phyloP scores from a whole-genome alignment of 2,329 filamentous ascomycete genomes.

The Epicoccum sorghinum region DNA sequence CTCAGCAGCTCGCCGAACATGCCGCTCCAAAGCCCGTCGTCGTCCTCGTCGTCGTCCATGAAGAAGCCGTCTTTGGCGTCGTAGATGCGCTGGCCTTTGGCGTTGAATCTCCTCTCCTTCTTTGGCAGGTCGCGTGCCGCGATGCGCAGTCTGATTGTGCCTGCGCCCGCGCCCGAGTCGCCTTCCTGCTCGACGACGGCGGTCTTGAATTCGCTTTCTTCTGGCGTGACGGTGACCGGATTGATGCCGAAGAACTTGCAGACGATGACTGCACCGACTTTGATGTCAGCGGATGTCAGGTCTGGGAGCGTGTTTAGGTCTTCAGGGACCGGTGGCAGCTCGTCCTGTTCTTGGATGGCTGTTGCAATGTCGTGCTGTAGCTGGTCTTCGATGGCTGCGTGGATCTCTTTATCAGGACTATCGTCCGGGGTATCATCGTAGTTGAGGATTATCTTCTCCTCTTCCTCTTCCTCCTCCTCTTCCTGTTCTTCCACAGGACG shows the following conservation, averaged over 20 bases:
- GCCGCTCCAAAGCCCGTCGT: slow-evolving; percentile 34
- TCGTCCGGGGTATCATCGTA: slow-evolving; percentile 39
- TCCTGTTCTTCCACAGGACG: slow-evolving; percentile 49
- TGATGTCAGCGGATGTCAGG: slow-evolving; percentile 57
- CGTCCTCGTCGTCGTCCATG: slow-evolving; percentile 33
- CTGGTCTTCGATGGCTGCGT: slow-evolving; percentile 37
- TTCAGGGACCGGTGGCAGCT: slow-evolving; percentile 67
- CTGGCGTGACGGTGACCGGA: slow-evolving; percentile 68
- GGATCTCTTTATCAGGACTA: slow-evolving; percentile 30
- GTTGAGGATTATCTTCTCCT: slow-evolving; percentile 36
- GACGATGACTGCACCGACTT: slow-evolving; percentile 68
- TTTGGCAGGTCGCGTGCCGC: slow-evolving; percentile 70
- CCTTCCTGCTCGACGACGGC: slow-evolving; percentile 63
- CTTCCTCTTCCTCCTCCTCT: slow-evolving; percentile 48
- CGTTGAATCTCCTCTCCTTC: slow-evolving; percentile 66
- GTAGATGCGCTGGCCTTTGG: slow-evolving; percentile 75
- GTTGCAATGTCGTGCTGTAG: slow-evolving; percentile 53
- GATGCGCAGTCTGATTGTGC: slow-evolving; percentile 65
- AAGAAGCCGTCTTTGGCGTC: slow-evolving; percentile 60
- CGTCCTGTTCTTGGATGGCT: slow-evolving; percentile 52
- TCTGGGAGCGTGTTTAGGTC: slow-evolving; percentile 61
- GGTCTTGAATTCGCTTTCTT: slow-evolving; percentile 66
- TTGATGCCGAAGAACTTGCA: slow-evolving; percentile 68
- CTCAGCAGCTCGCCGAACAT: slow-evolving; percentile 38
- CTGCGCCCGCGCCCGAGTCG: slow-evolving; percentile 52